phyloP scores from a whole-genome alignment of 23 red algal species.

The Gracilariopsis chorda region DNA sequence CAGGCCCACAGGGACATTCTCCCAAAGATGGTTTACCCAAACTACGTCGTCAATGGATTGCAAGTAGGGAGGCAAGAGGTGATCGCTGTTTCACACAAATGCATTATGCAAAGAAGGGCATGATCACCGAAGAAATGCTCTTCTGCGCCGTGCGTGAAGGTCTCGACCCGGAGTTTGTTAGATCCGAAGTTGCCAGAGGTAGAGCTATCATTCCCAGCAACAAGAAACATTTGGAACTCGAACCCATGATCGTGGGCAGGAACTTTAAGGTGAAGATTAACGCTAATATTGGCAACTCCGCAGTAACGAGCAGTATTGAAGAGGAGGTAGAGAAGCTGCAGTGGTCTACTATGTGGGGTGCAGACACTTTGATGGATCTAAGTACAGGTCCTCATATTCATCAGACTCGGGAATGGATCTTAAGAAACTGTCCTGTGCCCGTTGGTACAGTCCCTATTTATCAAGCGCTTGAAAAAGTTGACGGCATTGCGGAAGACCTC shows the following conservation, averaged over 20 bases:
- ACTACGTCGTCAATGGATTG: constrained; percentile 82
- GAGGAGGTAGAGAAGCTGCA: constrained; percentile 99
- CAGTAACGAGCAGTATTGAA: constrained; percentile 89
- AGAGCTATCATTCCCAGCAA: constrained; percentile 97
- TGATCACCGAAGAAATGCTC: constrained; percentile 98
- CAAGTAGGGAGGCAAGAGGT: constrained; percentile 69
- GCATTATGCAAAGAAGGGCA: constrained; percentile 92
- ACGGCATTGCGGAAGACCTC: constrained; percentile 89
- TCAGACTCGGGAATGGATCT: constrained; percentile 95
- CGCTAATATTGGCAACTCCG: constrained; percentile 97
- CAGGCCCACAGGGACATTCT: constrained; percentile 83
- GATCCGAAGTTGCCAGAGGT: constrained; percentile 87
- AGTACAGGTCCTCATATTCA: constrained; percentile 93
- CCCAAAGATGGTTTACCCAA: constrained; percentile 91
- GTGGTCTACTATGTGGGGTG: constrained; percentile 98
- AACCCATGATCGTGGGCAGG: constrained; percentile 97
- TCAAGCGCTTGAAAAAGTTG: constrained; percentile 97
- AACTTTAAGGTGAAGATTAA: constrained; percentile 99
- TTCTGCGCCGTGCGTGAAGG: constrained; percentile 93
- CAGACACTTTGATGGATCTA: constrained; percentile 99
- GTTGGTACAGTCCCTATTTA: constrained; percentile 99
- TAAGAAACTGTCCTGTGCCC: constrained; percentile 92
- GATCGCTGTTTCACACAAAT: constrained; percentile 94
- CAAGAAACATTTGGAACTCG: constrained; percentile 82
- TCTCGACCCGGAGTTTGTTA: constrained; percentile 94